A percentile compares a stretch with the other conserved stretches of the same genome.
Evolutionary conservation across 345 rosid genomes (phyloP).

Genomic region (Eucalyptus sp.): DNA sequence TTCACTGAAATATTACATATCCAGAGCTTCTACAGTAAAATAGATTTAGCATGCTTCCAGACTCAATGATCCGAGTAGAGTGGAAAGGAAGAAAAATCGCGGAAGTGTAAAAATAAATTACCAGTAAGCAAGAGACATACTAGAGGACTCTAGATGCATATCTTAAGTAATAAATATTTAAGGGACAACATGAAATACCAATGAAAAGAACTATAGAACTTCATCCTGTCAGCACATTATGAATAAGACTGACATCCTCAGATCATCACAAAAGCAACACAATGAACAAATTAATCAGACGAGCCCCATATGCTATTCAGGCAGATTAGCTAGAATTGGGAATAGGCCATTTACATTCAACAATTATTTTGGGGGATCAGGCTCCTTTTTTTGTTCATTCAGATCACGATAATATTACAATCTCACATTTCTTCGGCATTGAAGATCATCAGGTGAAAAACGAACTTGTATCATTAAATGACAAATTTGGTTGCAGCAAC

Average conservation of each 20-base stretch:
- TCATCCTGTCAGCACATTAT: not conserved
- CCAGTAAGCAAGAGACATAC: not conserved
- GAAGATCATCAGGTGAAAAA: not conserved
- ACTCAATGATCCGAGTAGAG: not conserved
- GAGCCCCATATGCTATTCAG: not conserved
- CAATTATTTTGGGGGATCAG: not conserved
- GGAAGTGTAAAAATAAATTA: not conserved
- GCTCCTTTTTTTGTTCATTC: not conserved
- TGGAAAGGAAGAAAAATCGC: not conserved
- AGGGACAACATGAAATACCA: not conserved
- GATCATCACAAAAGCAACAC: not conserved
- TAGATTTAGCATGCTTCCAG: not conserved
- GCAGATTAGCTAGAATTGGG: not conserved
- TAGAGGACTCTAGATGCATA: not conserved
- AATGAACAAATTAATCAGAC: not conserved
- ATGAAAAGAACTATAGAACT: not conserved
- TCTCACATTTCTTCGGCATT: not conserved
- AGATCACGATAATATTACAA: not conserved
- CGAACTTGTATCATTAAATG: not conserved
- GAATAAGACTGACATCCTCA: not conserved
- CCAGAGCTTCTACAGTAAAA: not conserved
- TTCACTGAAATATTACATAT: not conserved
- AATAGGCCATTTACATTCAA: not conserved
- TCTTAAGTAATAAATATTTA: not conserved
- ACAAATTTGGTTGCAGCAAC: not conserved